Evolutionary conservation across 108 stramenopile species (phyloP), one percentile per base, ranked within the genome.

Genomic region (Conticribra weissflogii): DNA sequence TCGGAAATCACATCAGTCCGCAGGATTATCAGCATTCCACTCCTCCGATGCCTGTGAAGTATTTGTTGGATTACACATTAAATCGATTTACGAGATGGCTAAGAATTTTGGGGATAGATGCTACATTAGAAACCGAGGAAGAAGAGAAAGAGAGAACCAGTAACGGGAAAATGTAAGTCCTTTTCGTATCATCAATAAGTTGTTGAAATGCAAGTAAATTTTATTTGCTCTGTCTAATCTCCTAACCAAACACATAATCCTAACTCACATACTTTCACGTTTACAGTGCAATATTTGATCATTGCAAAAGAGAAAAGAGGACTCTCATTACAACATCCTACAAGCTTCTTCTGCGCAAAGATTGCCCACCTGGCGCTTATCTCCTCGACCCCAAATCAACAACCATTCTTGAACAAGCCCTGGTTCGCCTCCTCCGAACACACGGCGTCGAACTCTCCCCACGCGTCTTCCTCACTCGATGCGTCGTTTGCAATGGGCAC

Each of bases 401-500:
- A 15, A 17, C 74, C 24, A 63, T 86, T 73, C 75, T 93, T 32
- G 95, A 96, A 73, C 30, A 77, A 31, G 73, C 89, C 5, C 50
- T 96, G 31, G 82, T 85, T 2, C 84, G 91, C 67, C 64, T 96
- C 17, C 53, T 96, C 53, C 66, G 81, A 23, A 81, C 87, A 8
- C 91, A 96, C 57, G 91, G 91, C 4, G 86, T 91, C 0, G 71
- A 51, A 24, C 44, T 96, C 41, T 69, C 82, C 24, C 94, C 94
- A 0, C 19, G 56, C 12, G 73, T 64, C 24, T 93, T 93, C 61
- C 72, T 96, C 34, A 83, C 86, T 4, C 76, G 88, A 24, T 96
- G 94, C 64, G 92, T 93, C 12, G 88, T 92, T 31, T 96, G 94
- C 72, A 91, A 91, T 83, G 94, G 94, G 0, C 67, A 62, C 23